Conservation (phyloP, 2,329 filamentous ascomycete species). For the Leptographium wingfieldii region DNA sequence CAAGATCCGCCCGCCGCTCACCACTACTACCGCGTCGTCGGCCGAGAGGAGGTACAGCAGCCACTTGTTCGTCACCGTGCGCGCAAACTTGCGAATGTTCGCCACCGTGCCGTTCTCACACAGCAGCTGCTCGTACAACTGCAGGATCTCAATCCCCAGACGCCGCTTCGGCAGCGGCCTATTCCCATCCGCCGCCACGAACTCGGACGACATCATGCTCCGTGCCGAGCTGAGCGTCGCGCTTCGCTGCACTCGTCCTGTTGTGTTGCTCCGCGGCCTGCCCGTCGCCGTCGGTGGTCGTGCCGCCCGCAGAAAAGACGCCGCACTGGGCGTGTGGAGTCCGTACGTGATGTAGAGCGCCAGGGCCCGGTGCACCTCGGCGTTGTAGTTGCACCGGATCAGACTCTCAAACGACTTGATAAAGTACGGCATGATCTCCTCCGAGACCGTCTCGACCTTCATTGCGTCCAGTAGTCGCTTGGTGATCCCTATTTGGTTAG, state of each 20-base stretch:
- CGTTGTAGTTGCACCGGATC: conserved; percentile 67
- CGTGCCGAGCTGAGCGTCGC: background rate
- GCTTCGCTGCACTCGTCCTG: background rate
- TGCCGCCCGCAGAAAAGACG: conserved; percentile 37
- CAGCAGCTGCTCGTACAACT: conserved; percentile 64
- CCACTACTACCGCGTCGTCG: conserved; percentile 69
- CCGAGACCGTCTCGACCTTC: conserved; percentile 67
- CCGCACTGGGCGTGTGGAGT: conserved; percentile 43
- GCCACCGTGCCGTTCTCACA: conserved; percentile 57
- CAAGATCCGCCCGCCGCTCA: conserved; percentile 70
- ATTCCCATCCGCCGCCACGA: background rate
- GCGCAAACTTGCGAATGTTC: conserved; percentile 76
- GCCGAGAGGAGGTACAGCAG: conserved; percentile 83
- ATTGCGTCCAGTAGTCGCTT: conserved; percentile 82
- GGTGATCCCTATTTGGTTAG: conserved; percentile 53
- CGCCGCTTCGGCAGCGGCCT: conserved; percentile 48
- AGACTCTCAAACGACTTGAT: conserved; percentile 68
- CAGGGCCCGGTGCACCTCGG: conserved; percentile 73
- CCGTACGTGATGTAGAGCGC: conserved; percentile 90
- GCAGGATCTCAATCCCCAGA: conserved; percentile 61
- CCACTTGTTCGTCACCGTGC: conserved; percentile 96
- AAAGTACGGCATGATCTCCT: conserved; percentile 62
- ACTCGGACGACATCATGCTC: background rate
- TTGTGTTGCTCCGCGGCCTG: background rate
- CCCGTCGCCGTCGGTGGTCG: conserved; percentile 19